Conservation (phyloP, 2,329 filamentous ascomycete genomes). For the Emmonsia crescens region DNA sequence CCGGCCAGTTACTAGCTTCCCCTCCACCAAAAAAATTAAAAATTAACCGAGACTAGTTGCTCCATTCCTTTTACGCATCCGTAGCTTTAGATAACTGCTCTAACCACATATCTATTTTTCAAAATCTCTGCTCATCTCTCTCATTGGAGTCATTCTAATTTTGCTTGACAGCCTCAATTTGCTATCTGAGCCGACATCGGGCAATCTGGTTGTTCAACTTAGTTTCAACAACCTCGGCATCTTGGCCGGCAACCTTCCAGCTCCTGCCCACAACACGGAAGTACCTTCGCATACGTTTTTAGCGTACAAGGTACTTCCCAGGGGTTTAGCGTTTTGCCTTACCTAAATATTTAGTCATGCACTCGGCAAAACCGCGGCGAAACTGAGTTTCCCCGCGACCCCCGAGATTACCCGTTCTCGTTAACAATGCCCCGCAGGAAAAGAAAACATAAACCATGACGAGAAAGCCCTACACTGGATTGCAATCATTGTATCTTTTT, state of each 20-base stretch:
- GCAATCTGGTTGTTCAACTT: neutral
- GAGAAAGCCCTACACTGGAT: neutral
- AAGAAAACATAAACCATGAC: neutral
- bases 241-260: too few species aligned
- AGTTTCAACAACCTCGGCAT: neutral
- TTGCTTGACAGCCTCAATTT: neutral
- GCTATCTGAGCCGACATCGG: neutral
- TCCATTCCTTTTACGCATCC: too few species aligned
- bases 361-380: neutral
- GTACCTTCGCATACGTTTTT: neutral
- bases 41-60: neutral
- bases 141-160: too few species aligned
- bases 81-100: neutral
- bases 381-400: neutral
- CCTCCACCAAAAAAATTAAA: neutral
- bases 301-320: neutral
- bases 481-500: neutral
- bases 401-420: neutral
- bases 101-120: neutral
- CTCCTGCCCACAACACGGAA: neutral
- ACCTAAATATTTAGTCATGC: neutral
- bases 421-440: neutral
- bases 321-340: neutral
- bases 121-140: neutral
- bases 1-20: neutral